These are phyloP conservation scores for Myrmaecium sp. DNA, from an alignment of 2,329 filamentous ascomycete genomes.

Conservation along the genomic window DNA sequence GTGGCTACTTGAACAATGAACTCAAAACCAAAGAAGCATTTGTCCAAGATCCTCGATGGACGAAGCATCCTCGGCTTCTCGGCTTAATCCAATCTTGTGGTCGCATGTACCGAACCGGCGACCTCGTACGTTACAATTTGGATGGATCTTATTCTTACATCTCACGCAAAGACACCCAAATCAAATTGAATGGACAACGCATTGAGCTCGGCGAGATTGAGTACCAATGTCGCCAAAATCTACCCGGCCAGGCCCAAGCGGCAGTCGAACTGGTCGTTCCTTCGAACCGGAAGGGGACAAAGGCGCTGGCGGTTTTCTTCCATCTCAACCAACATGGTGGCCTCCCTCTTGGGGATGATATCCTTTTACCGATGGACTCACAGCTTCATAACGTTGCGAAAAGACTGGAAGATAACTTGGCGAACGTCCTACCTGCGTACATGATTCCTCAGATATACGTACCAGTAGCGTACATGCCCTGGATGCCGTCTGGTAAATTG, in stretches of 20 bases:
- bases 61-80: slow-evolving; percentile 17
- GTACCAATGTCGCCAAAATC: slow-evolving; percentile 17
- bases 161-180: slow-evolving; percentile 6
- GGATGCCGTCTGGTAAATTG: slow-evolving; percentile 20
- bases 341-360: slow-evolving; percentile 11
- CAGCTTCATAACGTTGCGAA: slow-evolving; percentile 13
- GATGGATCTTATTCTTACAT: background rate
- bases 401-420: slow-evolving; percentile 5
- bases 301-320: slow-evolving; percentile 18
- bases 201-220: slow-evolving; percentile 18
- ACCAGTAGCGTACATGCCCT: slow-evolving; percentile 18
- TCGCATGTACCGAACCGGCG: slow-evolving; percentile 8
- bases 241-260: slow-evolving; percentile 14
- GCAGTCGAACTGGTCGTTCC: slow-evolving; percentile 17
- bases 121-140: slow-evolving; percentile 4
- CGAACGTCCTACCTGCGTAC: slow-evolving; percentile 14
- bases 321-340: slow-evolving; percentile 9
- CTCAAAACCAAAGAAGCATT: slow-evolving; percentile 9
- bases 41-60: slow-evolving; percentile 11
- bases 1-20: slow-evolving; percentile 14
- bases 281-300: slow-evolving; percentile 12
- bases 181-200: slow-evolving; percentile 18
- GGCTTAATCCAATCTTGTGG: slow-evolving; percentile 22
- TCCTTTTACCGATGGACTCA: slow-evolving; percentile 14
- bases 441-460: slow-evolving; percentile 25